Base-by-base conservation (phyloP, 1,139 yeast genomes). In the Debaryomyces fabryi region DNA sequence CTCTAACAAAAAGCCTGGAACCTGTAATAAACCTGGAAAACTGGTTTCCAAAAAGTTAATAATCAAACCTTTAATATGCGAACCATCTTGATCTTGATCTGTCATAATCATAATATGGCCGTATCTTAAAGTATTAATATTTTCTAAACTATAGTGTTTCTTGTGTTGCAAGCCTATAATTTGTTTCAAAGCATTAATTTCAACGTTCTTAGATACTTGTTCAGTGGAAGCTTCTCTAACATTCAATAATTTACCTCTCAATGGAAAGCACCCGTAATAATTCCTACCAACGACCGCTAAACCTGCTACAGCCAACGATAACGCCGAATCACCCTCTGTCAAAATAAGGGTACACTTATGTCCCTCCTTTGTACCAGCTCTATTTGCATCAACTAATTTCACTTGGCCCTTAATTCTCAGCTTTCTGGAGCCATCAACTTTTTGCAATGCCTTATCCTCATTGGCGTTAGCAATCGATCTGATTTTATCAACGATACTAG, bases 11-110 rank as follows among this genome's bases (percentile, higher is more conserved):
- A 95, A 95, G 0, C 97, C 98, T 0, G 98, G 97, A 45, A 93
- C 81, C 52, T 87, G 88, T 39, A 95, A 75, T 55, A 95, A 74
- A 1, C 98, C 99, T 1, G 99, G 99, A 72, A 95, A 95, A 41
- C 96, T 88, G 4, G 95, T 82, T 67, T 93, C 98, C 52, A 95
- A 72, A 63, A 93, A 95, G 65, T 95, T 95, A 62, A 95, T 95
- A 53, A 95, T 82, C 58, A 95, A 79, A 54, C 99, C 99, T 67
- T 95, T 95, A 64, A 95, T 95, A 74, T 95, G 99, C 18, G 96
- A 88, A 51, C 99, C 99, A 78, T 95, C 99, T 61, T 92, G 97
- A 88, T 95, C 99, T 71, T 95, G 99, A 88, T 95, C 99, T 4
- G 99, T 91, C 99, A 95, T 95, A 63, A 95, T 91, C 98, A 95